These are phyloP conservation scores for Apostasia shenzhenica DNA, from an alignment of 106 monocot species.

Conservation along the genomic window DNA sequence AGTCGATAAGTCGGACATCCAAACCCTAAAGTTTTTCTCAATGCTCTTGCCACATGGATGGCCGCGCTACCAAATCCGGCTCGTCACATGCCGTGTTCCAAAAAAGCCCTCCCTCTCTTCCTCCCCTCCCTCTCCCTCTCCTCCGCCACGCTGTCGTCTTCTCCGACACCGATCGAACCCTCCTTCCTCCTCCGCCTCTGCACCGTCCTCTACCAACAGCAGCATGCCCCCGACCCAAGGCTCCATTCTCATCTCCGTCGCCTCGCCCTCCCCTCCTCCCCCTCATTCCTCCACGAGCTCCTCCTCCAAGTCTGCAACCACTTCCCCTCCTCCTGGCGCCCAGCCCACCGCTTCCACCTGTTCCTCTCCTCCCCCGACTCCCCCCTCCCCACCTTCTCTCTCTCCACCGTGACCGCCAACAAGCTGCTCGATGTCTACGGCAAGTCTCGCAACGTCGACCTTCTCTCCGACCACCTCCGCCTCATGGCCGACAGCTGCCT, in stretches of 20 bases:
- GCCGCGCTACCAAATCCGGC: too few species aligned
- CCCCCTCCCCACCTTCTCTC: conserved; percentile 30
- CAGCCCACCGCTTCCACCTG: conserved; percentile 62
- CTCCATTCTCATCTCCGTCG: conserved; percentile 40
- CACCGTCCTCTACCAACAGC: conserved; percentile 79
- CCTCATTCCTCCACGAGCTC: conserved; percentile 51
- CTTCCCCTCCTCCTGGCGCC: conserved; percentile 73
- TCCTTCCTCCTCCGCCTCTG: conserved; percentile 62
- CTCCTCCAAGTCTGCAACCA: conserved; percentile 64
- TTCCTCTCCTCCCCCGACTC: conserved; percentile 16
- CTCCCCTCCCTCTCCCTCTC: conserved; percentile 1
- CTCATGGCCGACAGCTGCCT: conserved; percentile 7
- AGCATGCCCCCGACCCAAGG: conserved; percentile 28
- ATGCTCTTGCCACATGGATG: too few species aligned
- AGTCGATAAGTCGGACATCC: too few species aligned
- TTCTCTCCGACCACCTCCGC: conserved; percentile 38
- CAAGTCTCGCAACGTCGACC: conserved; percentile 44
- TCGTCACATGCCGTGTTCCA: too few species aligned
- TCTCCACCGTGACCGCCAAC: conserved; percentile 46
- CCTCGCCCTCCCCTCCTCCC: conserved; percentile 29
- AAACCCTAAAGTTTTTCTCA: too few species aligned
- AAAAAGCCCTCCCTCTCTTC: not conserved
- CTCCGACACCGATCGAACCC: conserved; percentile 22
- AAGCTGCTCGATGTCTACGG: conserved; percentile 50
- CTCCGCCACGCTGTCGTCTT: not conserved